Base-by-base conservation (phyloP, 176 grass and related monocot species). In the Phoenix roebelenii region DNA sequence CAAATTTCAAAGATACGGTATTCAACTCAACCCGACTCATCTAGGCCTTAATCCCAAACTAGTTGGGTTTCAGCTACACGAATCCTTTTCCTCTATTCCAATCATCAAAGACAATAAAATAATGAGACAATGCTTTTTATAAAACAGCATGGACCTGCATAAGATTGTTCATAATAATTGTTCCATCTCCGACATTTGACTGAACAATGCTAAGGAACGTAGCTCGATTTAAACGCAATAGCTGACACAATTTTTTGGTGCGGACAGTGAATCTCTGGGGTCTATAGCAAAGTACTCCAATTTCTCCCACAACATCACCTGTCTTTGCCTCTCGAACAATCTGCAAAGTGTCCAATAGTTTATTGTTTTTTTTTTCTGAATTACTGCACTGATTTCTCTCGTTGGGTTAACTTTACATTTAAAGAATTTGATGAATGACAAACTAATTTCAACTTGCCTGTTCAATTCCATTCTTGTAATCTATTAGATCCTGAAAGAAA, bases 151-250 rank as follows among this genome's bases (percentile, higher is more conserved):
- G 49, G 49, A 92, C 93, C 84, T 89, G 58, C 59, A 98, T 83
- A 48, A 98, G 79, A 65, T 98, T 98, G 65, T 87, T 98, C 73
- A 98, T 88, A 26, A 98, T 89, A 72, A 89, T 81, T 58, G 93
- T 92, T 61, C 87, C 93, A 67, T 98, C 93, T 20, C 74, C 93
- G 52, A 89, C 76, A 76, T 98, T 98, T 18, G 93, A 92, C 64
- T 92, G 87, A 77, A 98, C 79, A 54, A 98, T 73, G 64, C 63
- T 81, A 75, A 92, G 87, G 78, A 98, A 98, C n/a, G 58, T 57
- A 22, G 84, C 66, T 22, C 93, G 84, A 65, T 91, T 92, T 73
- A 98, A 79, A 52, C 87, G 84, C 55, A 98, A 70, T 55, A 98
- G 79, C 63, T 92, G 93, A 54, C 87, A 85, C 55, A 98, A 80